Base-by-base conservation (phyloP, 371 early-diverging fungal species). In the Mortierella polycephala region DNA sequence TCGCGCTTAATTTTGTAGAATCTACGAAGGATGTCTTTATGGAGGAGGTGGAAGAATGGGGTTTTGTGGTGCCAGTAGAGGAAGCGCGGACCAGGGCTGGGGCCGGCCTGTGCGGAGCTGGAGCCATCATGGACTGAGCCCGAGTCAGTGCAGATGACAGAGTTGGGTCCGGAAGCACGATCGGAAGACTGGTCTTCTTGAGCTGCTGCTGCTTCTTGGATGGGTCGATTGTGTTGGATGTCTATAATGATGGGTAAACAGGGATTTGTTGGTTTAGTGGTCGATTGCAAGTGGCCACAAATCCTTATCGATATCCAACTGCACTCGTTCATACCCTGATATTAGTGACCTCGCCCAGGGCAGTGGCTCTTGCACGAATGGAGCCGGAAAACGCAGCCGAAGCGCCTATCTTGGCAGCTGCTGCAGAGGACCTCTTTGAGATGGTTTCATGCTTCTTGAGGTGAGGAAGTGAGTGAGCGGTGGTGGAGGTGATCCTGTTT, bases 321-420 rank as follows among this genome's bases (percentile, higher is more conserved):
- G 37, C 0, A 40, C 18, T 39, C 14, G 18, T 40, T 10, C 55
- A 20, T 45, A 63, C 63, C 45, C 45, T 63, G 54, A 50, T 30
- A 23, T 63, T 63, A 20, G 63, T 63, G 23, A 55, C 45, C 7
- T 63, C 55, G n/a, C 45, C 54, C 9, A 63, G 63, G 8, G 42
- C 45, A 10, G 51, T 5, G 2, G 7, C 18, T 47, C 39, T 40
- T 16, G 23, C 13, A 14, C 61, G 42, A n/a, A 11, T 6, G 12
- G 39, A 21, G 11, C 50, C 50, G 14, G 30, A 16, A 21, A 47
- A 37, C 1, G 49, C 13, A 0, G 39, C n/a, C 14, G 47, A 18
- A 14, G 47, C 47, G 5, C 47, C 20, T 59, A 30, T 46, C 46
- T 59, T 50, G 61, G 16, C 49, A 40, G 18, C 39, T 49, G 61